phyloP scores from a whole-genome alignment of 495 filamentous ascomycete genomes.

The Aspergillus bertholletiae region DNA sequence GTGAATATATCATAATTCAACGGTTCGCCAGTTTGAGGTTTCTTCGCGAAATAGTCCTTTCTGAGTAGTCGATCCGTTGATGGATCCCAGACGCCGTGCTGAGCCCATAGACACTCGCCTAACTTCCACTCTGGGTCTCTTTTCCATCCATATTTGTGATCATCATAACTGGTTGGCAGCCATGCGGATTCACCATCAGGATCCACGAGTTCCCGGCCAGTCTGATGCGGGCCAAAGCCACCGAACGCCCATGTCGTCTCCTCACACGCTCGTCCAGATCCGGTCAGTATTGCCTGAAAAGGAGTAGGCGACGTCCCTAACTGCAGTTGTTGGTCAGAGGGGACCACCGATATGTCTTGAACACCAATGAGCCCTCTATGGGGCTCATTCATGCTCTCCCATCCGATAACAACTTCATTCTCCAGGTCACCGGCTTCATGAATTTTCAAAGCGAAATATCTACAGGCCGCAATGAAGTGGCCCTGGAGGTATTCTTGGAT shows the following conservation, averaged over 20 bases:
- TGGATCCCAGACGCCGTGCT: slow-evolving; percentile 94
- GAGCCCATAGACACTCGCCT: slow-evolving; percentile 93
- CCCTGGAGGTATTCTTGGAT: slow-evolving; percentile 94
- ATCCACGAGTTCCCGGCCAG: slow-evolving; percentile 77
- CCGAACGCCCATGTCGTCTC: slow-evolving; percentile 92
- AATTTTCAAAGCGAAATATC: slow-evolving; percentile 77
- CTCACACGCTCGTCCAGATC: slow-evolving; percentile 85
- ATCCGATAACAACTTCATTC: slow-evolving; percentile 84
- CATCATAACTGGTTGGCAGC: slow-evolving; percentile 77
- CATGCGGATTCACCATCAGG: slow-evolving; percentile 82
- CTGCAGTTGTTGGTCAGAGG: slow-evolving; percentile 83
- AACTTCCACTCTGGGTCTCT: slow-evolving; percentile 85
- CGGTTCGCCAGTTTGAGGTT: slow-evolving; percentile 63
- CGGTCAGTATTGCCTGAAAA: slow-evolving; percentile 89
- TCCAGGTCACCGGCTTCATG: slow-evolving; percentile 89
- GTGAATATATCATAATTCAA: slow-evolving; percentile 83
- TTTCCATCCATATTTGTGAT: slow-evolving; percentile 84
- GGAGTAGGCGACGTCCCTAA: slow-evolving; percentile 92
- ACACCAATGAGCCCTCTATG: slow-evolving; percentile 86
- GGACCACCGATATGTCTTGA: slow-evolving; percentile 77
- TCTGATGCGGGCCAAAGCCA: slow-evolving; percentile 84
- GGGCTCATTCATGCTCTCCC: slow-evolving; percentile 94
- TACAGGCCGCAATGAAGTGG: slow-evolving; percentile 77
- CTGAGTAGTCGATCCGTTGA: slow-evolving; percentile 68
- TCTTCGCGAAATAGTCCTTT: slow-evolving; percentile 85